These are phyloP conservation scores for Botrytis porri DNA, from an alignment of 2,329 filamentous ascomycete species.

Conservation along the genomic window DNA sequence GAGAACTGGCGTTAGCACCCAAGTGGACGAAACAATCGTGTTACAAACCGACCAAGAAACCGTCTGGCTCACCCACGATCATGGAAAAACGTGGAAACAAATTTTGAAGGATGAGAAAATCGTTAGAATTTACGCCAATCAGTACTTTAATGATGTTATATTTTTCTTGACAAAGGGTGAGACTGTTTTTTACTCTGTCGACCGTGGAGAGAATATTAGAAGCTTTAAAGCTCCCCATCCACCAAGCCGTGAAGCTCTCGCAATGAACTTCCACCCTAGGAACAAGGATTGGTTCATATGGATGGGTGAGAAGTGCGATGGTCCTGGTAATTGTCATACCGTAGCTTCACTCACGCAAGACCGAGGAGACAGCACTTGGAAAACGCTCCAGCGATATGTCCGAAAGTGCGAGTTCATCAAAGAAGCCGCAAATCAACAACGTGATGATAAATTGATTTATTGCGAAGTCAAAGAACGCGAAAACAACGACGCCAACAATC, in stretches of 20 bases:
- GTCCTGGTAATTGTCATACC: constrained; percentile 58
- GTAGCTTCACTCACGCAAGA: constrained; percentile 76
- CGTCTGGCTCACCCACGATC: constrained; percentile 75
- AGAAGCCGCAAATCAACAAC: constrained; percentile 53
- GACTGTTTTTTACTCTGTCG: constrained; percentile 75
- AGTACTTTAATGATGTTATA: constrained; percentile 77
- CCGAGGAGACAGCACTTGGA: constrained; percentile 76
- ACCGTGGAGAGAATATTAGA: constrained; percentile 72
- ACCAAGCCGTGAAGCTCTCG: constrained; percentile 41
- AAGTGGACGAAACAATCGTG: constrained; percentile 70
- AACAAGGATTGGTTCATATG: constrained; percentile 90
- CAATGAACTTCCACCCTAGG: constrained; percentile 76
- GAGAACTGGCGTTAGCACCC: constrained; percentile 60
- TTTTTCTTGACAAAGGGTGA: constrained; percentile 73
- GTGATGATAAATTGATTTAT: constrained; percentile 49
- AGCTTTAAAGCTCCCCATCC: constrained; percentile 68
- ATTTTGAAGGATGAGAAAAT: constrained; percentile 70
- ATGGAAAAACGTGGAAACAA: constrained; percentile 81
- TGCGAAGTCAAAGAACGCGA: constrained; percentile 63
- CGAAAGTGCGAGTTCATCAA: constrained; percentile 84
- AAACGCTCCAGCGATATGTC: constrained; percentile 69
- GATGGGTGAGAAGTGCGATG: constrained; percentile 70
- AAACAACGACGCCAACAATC: constrained; percentile 58
- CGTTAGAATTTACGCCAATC: constrained; percentile 69
- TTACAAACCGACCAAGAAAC: constrained; percentile 43